Percentiles rank a stretch among this genome's conserved stretches.
Conservation (phyloP, 305 asterid species). For the Fraxinus dipetala region DNA sequence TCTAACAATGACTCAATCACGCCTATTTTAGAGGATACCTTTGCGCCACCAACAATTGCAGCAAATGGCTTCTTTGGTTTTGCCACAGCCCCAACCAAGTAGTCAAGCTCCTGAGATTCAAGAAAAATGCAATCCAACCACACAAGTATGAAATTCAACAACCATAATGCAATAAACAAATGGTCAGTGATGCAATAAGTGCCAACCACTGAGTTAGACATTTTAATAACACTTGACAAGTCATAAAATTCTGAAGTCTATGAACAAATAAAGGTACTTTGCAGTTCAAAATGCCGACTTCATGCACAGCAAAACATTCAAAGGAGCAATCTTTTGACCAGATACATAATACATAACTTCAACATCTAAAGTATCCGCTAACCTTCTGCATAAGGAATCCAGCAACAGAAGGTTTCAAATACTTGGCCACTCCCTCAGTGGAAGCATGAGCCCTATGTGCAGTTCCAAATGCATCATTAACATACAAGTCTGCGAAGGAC, state of each 20-base stretch:
- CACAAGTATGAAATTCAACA: neutral
- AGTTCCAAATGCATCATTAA: too few relatives aligned
- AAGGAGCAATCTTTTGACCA: too few relatives aligned
- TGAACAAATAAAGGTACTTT: neutral
- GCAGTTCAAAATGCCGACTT: neutral
- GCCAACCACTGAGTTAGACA: neutral
- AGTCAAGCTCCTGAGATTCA: neutral
- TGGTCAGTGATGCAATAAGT: neutral
- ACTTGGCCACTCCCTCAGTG: too few relatives aligned
- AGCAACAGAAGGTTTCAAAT: too few relatives aligned
- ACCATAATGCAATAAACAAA: neutral
- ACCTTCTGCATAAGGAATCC: too few relatives aligned
- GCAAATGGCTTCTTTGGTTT: neutral
- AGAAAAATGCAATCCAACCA: neutral
- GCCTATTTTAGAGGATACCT: too few relatives aligned
- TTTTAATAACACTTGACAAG: neutral
- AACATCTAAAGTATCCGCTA: too few relatives aligned
- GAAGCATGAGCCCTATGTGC: too few relatives aligned
- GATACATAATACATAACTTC: too few relatives aligned
- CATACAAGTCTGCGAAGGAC: too few relatives aligned
- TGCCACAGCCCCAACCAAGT: neutral
- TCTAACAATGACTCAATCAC: too few relatives aligned
- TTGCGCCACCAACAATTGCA: too few relatives aligned
- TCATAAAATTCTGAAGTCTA: neutral
- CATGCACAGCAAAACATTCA: neutral